Evolutionary conservation across 371 early-diverging fungal species (phyloP), one percentile per base, ranked within the genome.

Genomic region (Saksenaea vasiformis): DNA sequence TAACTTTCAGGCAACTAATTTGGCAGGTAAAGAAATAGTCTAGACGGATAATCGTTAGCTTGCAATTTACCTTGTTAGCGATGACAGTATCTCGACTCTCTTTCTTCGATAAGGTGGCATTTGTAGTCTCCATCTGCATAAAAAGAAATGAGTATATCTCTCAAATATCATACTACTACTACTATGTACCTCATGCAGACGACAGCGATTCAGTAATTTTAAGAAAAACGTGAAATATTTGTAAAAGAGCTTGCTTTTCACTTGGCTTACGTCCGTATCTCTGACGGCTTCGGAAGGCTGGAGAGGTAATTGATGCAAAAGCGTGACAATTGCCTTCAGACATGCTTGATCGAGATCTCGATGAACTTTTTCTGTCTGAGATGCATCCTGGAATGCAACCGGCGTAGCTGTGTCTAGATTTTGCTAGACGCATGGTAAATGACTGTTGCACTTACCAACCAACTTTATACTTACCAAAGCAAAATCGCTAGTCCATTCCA

Each of bases 161-260:
- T 14, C 43, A 2, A 5, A n/a, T 14, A n/a, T 5, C n/a, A 14
- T 14, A 3, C 43, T n/a, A n/a, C n/a, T n/a, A n/a, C 4, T 14
- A 17, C 1, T 41, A 41, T 26, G 47, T 60, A 73, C 82, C 71
- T 88, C 88, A 22, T 79, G 71, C 43, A 86, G 79, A 60, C 91
- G 85, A 70, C 92, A 93, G 64, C 90, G 87, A 68, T 89, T 90
- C 64, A 95, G 73, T n/a, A 94, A 78, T 60, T 91, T 90, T 56
- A 95, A 76, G 71, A 95, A 94, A 68, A 94, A 94, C 39, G 80
- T 78, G 72, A 95, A 90, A 76, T 94, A 94, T 41, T 90, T 87
- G 69, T 87, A 90, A 69, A 94, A 95, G 5, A 93, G 74, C 24
- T 87, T 78, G 36, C 84, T 85, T 44, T 93, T 91, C 60, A 82